Evolutionary conservation across 371 early-diverging fungal species (phyloP), one percentile per base, ranked within the genome.

Genomic region (Mortierella sp.): DNA sequence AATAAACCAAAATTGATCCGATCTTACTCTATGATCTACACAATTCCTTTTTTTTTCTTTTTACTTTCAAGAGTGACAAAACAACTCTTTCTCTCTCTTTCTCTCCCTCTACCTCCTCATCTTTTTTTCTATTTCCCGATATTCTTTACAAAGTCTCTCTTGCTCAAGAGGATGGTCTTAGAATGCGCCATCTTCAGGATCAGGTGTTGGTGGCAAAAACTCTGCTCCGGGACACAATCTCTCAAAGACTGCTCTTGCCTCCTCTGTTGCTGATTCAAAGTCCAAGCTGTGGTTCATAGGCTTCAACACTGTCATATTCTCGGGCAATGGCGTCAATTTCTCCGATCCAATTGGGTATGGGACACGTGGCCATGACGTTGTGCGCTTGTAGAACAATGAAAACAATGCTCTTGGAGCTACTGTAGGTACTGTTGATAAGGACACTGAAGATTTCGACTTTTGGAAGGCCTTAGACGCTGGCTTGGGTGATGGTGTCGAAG

Each of bases 121-220:
- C 10, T 16, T 43, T n/a, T 52, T 52, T 22, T 52, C 9, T 52
- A 5, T 0, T 18, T 4, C 14, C 12, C 24, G n/a, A 20, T 52
- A 9, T 1, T 52, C 24, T 52, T 52, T 52, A 43, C 16, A 43
- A 43, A 43, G 11, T 16, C 20, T n/a, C 3, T 52, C 24, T 24
- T 1, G 52, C n/a, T 52, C 9, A n/a, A n/a, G 43, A 43, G n/a
- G 43, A 43, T 14, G 16, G 43, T 11, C 26, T 52, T 24, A 55
- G 28, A 55, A 71, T 18, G 20, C 58, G 24, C 69, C 64, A 57
- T 80, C 85, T n/a, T 88, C 87, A 5, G 78, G 83, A n/a, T 88
- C 87, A 35, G 87, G 81, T 39, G 86, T 86, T 43, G 84, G 84
- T 28, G 91, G 92, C 86, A 90, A 86, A 65, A 91, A 90, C 54